Evolutionary conservation across 169 alveolate genomes (phyloP).

Genomic region (Besnoitia besnoiti): DNA sequence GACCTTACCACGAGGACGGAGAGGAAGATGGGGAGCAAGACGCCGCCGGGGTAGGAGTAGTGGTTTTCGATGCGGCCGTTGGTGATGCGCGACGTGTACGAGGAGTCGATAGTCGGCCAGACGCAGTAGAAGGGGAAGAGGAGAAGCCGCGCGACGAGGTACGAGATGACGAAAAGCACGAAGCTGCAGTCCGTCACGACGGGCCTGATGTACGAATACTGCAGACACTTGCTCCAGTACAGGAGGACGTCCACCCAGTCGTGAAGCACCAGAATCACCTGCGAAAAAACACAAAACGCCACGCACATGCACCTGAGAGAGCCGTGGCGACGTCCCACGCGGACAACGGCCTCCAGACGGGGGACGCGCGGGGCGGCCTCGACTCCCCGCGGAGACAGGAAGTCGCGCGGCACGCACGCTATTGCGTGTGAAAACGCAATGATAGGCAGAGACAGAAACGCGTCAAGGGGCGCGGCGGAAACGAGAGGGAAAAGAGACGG

Average conservation of each 20-base stretch:
- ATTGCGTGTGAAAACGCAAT: too few relatives aligned
- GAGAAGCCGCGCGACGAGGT: constrained; percentile 56
- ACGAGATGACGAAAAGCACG: constrained; percentile 20
- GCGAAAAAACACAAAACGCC: neutral
- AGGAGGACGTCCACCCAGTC: constrained; percentile 67
- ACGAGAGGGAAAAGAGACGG: too few relatives aligned
- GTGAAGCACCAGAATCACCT: constrained; percentile 65
- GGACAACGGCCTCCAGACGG: too few relatives aligned
- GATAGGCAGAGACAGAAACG: too few relatives aligned
- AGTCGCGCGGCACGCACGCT: too few relatives aligned
- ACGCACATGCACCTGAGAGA: neutral
- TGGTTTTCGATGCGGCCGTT: constrained; percentile 14
- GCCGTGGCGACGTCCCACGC: too few relatives aligned
- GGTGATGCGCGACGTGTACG: neutral
- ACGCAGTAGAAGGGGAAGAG: constrained; percentile 69
- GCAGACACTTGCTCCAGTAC: constrained; percentile 55
- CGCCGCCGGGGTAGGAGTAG: constrained; percentile 66
- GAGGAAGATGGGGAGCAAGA: constrained; percentile 41
- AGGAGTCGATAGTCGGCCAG: constrained; percentile 47
- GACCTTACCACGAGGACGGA: constrained; percentile 27
- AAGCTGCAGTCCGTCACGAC: constrained; percentile 42
- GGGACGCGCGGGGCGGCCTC: too few relatives aligned
- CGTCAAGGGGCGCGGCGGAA: too few relatives aligned
- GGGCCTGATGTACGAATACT: constrained; percentile 24
- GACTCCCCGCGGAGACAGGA: too few relatives aligned